Evolutionary conservation across 2,329 filamentous ascomycete species (phyloP).

Genomic region (Hypoxylon sp.): DNA sequence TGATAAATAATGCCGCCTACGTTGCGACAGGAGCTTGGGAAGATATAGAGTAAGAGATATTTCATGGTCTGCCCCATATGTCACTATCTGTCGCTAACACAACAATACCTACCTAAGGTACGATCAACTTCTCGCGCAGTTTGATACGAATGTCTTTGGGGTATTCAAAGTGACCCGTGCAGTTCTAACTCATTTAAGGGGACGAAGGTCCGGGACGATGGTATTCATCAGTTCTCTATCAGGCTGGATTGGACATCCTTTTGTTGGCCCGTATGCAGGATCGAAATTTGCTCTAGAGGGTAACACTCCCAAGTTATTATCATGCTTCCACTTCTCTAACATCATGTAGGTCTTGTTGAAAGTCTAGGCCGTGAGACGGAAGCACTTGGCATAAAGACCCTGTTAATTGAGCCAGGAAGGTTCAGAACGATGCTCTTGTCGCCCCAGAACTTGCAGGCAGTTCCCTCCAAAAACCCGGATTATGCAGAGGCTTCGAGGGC

Average conservation of each 20-base stretch:
- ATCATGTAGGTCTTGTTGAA: slow-evolving; percentile 38
- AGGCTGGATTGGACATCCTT: slow-evolving; percentile 39
- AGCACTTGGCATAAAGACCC: slow-evolving; percentile 37
- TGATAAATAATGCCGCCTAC: slow-evolving; percentile 46
- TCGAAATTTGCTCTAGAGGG: slow-evolving; percentile 46
- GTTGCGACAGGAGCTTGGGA: slow-evolving; percentile 31
- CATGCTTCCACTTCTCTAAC: background rate
- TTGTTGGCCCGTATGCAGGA: slow-evolving; percentile 31
- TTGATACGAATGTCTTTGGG: slow-evolving; percentile 44
- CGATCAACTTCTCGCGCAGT: slow-evolving; percentile 35
- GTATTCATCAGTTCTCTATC: slow-evolving; percentile 43
- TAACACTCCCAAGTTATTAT: background rate
- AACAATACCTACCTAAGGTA: slow-evolving; percentile 20
- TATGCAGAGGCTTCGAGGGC: slow-evolving; percentile 26
- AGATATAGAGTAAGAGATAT: slow-evolving; percentile 39
- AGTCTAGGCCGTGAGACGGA: slow-evolving; percentile 34
- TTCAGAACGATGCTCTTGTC: slow-evolving; percentile 42
- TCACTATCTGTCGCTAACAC: background rate
- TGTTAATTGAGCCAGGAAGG: slow-evolving; percentile 42
- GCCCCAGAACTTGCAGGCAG: slow-evolving; percentile 22
- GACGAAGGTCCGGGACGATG: slow-evolving; percentile 35
- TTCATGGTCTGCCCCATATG: background rate
- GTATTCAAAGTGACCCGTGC: slow-evolving; percentile 39
- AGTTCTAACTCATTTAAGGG: slow-evolving; percentile 36
- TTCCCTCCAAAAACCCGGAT: slow-evolving; percentile 23